A percentile compares a stretch with the other conserved stretches of the same genome.
Evolutionary conservation across 2,329 filamentous ascomycete species (phyloP).

Genomic region (Fusarium chaquense): DNA sequence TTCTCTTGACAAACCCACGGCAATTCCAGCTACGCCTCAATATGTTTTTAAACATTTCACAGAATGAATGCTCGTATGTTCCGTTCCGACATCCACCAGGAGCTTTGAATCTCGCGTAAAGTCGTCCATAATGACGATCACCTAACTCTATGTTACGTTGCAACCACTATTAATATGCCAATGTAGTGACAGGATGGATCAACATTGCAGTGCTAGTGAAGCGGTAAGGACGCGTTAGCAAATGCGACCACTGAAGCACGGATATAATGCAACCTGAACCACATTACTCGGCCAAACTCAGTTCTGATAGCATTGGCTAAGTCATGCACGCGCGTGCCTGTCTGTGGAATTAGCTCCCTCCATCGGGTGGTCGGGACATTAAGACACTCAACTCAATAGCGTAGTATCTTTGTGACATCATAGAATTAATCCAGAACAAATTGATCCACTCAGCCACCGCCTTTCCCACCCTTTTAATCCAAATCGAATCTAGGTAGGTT

Average conservation of each 20-base stretch:
- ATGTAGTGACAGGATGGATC: neutral
- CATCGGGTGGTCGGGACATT: neutral
- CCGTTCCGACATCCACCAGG: too few relatives aligned
- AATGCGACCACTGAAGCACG: neutral
- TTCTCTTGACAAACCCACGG: rapidly evolving
- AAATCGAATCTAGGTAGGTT: neutral
- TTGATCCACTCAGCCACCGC: neutral
- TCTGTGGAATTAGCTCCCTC: neutral
- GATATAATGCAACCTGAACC: neutral
- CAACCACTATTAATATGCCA: neutral
- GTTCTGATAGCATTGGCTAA: neutral
- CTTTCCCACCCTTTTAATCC: neutral
- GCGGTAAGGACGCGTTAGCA: neutral
- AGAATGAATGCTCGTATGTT: rapidly evolving
- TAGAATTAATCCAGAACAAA: neutral
- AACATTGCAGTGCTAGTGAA: neutral
- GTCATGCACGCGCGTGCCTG: neutral
- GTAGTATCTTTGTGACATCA: neutral
- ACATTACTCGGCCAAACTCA: neutral
- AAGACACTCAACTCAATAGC: neutral
- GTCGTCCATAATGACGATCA: neutral
- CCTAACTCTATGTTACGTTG: neutral
- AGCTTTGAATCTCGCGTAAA: neutral
- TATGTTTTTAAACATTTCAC: neutral
- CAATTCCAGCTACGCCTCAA: too few relatives aligned